Percentiles rank a stretch among this genome's conserved stretches.
phyloP scores from a whole-genome alignment of 768 basidiomycete genomes.

The Hydnum rufescens region DNA sequence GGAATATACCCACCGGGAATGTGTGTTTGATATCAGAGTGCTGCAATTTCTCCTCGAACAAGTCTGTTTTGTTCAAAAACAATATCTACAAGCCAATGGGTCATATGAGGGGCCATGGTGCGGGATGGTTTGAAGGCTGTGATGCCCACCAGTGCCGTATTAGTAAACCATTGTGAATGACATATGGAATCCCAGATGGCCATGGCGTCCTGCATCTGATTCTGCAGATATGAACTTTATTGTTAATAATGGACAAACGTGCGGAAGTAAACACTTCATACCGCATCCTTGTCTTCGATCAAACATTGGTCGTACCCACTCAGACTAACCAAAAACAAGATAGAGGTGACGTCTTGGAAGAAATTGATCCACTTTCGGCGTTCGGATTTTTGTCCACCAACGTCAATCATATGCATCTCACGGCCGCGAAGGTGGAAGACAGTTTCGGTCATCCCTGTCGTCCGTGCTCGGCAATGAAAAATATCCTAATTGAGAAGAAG shows the following conservation, averaged over 20 bases:
- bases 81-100: conserved; percentile 39
- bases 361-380: conserved; percentile 88
- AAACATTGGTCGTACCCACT: conserved; percentile 91
- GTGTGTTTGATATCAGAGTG: conserved; percentile 72
- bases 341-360: conserved; percentile 87
- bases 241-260: background rate
- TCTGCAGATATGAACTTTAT: conserved; percentile 28
- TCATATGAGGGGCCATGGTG: background rate
- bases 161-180: conserved; percentile 93
- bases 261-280: conserved; percentile 21
- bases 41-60: conserved; percentile 69
- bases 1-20: conserved; percentile 44
- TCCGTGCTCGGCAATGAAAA: conserved; percentile 65
- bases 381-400: conserved; percentile 75
- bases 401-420: conserved; percentile 86
- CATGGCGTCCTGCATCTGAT: conserved; percentile 98
- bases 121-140: conserved; percentile 8
- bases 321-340: conserved; percentile 76
- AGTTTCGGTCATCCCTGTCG: conserved; percentile 82
- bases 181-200: conserved; percentile 98
- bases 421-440: conserved; percentile 59
- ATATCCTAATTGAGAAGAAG: conserved; percentile 32
- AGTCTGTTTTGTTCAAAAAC: conserved; percentile 88
- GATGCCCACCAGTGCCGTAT: conserved; percentile 64
- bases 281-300: conserved; percentile 80